Conservation (phyloP, 1,284 basidiomycete species). For the Marasmius fiardii region DNA sequence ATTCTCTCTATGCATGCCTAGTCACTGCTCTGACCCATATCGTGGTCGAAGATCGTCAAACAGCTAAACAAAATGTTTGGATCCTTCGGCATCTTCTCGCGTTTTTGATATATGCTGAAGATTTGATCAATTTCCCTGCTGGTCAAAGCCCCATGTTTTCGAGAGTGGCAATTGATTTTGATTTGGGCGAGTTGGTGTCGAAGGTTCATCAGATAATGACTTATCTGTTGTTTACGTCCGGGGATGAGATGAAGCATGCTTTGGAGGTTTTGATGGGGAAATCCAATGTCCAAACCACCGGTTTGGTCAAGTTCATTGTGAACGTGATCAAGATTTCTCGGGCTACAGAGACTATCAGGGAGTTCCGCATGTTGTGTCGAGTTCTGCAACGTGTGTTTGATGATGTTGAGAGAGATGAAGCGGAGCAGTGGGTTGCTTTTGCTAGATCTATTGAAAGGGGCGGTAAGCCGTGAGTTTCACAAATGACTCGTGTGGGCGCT, state of each 20-base stretch:
- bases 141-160: conserved; percentile 48
- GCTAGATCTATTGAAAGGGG: conserved; percentile 59
- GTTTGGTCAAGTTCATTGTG: conserved; percentile 38
- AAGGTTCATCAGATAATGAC: conserved; percentile 61
- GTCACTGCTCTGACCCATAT: conserved; percentile 59
- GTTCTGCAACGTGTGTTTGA: conserved; percentile 61
- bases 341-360: conserved; percentile 44
- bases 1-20: conserved; percentile 63
- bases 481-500: no score
- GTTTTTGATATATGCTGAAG: conserved; percentile 55
- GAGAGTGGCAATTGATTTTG: conserved; percentile 26
- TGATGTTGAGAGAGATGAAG: conserved; percentile 60
- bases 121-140: conserved; percentile 49
- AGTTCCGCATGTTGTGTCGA: conserved; percentile 55
- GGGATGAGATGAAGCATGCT: conserved; percentile 43
- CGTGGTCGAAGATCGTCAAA: conserved; percentile 58
- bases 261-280: conserved; percentile 32
- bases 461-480: no score
- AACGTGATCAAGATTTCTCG: conserved; percentile 35
- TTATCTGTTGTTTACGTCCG: conserved; percentile 57
- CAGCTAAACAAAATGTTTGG: conserved; percentile 61
- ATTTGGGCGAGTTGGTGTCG: conserved; percentile 39
- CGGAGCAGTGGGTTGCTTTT: conserved; percentile 73
- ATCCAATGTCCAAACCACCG: conserved; percentile 21
- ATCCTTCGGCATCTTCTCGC: conserved; percentile 60